Evolutionary conservation across 2,329 filamentous ascomycete genomes (phyloP), one percentile per base, ranked within the genome.

Genomic region (Rutstroemia sp.): DNA sequence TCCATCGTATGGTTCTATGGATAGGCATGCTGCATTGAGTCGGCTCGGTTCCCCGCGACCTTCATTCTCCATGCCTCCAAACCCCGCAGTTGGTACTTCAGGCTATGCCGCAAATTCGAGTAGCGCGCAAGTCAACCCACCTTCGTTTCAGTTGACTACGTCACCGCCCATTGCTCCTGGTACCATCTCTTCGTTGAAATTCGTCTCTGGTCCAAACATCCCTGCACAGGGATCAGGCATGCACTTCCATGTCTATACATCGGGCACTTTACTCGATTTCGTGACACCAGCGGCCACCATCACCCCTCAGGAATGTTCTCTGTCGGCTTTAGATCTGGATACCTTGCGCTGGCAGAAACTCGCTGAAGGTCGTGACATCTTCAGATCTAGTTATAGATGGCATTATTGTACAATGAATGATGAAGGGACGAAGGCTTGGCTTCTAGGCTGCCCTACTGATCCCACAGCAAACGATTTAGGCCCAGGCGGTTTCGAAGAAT

Each of bases 371-470:
- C 87, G 89, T 50, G 94, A 99, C 68, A 86, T 99, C 36, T 99
- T 96, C 73, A 88, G 88, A 64, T 77, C 84, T 0, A 89, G 88
- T n/a, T 97, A 94, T 70, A 84, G 92, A 58, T 99, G 94, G 94
- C 92, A 97, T 71, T 99, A 99, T 69, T 97, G 94, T 70, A 95
- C 91, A 3, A 88, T 96, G 73, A 95, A 96, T 68, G 86, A 94
- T 59, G 89, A 95, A 65, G 92, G 92, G 5, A 96, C 94, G 6
- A 96, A 95, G 69, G 94, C 91, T 7, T 99, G 94, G 92, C 77
- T 99, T 23, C 79, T 99, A n/a, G 94, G 94, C 8, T 96, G 91
- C 66, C 88, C 88, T 2, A 86, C 88, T 3, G 90, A 96, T 61
- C 75, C 79, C 42, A 74, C 79, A 17, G 76, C 80, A 6, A 83